A percentile compares a stretch with the other conserved stretches of the same genome.
These are phyloP conservation scores for Rhypophila decipiens DNA, from an alignment of 495 filamentous ascomycete genomes.

Conservation along the genomic window DNA sequence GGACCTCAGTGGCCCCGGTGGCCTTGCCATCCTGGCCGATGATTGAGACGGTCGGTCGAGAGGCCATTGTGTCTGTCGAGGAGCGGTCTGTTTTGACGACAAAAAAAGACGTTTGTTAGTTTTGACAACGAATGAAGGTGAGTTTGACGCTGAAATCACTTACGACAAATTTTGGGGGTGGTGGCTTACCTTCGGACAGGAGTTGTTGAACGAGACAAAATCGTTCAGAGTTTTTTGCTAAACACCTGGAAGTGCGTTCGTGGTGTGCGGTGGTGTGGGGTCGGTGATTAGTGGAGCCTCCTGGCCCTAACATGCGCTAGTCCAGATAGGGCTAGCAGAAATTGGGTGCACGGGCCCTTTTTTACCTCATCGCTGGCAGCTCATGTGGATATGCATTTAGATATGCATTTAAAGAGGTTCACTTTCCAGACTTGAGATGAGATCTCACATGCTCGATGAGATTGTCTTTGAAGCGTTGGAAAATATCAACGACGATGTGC, in stretches of 20 bases:
- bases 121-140: no score
- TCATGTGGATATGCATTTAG: no score
- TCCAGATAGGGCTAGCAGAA: slow-evolving; percentile 1
- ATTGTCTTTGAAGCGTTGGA: no score
- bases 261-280: no score
- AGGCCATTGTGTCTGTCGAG: slow-evolving; percentile 65
- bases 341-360: no score
- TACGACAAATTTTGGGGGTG: slow-evolving; percentile 2
- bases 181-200: slow-evolving; percentile 23
- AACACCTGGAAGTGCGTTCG: slow-evolving; percentile 24
- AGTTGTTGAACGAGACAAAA: slow-evolving; percentile 22
- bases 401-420: no score
- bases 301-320: slow-evolving; percentile 27
- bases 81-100: slow-evolving; percentile 13
- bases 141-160: no score
- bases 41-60: slow-evolving; percentile 91
- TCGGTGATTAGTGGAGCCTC: slow-evolving; percentile 6
- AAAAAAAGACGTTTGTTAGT: no score
- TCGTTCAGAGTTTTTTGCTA: slow-evolving; percentile 32
- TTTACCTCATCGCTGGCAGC: no score
- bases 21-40: slow-evolving; percentile 86
- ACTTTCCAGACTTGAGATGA: no score
- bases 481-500: no score
- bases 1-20: slow-evolving; percentile 76
- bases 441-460: no score